Evolutionary conservation across 2,329 filamentous ascomycete genomes (phyloP), one percentile per base, ranked within the genome.

Genomic region (Chaetoscypha palmicola): DNA sequence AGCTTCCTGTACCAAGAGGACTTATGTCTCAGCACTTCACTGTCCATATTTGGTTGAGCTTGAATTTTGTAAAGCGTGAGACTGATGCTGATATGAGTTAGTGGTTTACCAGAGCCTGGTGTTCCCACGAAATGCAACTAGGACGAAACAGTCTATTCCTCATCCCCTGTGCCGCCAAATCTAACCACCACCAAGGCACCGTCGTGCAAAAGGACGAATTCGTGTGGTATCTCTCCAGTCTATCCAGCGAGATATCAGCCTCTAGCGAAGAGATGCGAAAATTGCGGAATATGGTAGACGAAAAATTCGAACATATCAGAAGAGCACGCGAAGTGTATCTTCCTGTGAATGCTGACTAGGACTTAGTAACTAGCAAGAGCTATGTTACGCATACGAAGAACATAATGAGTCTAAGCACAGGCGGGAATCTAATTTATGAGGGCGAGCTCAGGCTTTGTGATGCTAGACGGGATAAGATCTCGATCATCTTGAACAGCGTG

Each of bases 51-150:
- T n/a, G n/a, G n/a, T n/a, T n/a, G n/a, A n/a, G n/a, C n/a, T n/a
- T 2, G 2, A n/a, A 1, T 7, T 1, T 23, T 37, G 3, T 11
- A 22, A 14, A 5, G 7, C 21, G n/a, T 14, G 20, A 41, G 17
- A 14, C 38, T 30, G 11, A 30, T 14, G 14, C 11, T 21, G 8
- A 2, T 20, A 8, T 21, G 9, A 9, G 21, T 26, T n/a, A 45
- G 37, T 45, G 43, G 43, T 45, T 45, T 17, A 40, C 43, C 7
- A 32, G 43, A 31, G 43, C 43, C 3, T 45, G 43, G 37, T 45
- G 43, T 26, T 40, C 43, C 3, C 43, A 45, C 17, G 43, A 41
- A 19, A 35, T 45, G 36, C 43, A 20, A 12, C 14, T 45, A 5
- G 37, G 43, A 9, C 28, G 40, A 14, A 39, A 34, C 4, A 28